These are phyloP conservation scores for Purshia tridentata DNA, from an alignment of 306 rosid species.

Conservation along the genomic window DNA sequence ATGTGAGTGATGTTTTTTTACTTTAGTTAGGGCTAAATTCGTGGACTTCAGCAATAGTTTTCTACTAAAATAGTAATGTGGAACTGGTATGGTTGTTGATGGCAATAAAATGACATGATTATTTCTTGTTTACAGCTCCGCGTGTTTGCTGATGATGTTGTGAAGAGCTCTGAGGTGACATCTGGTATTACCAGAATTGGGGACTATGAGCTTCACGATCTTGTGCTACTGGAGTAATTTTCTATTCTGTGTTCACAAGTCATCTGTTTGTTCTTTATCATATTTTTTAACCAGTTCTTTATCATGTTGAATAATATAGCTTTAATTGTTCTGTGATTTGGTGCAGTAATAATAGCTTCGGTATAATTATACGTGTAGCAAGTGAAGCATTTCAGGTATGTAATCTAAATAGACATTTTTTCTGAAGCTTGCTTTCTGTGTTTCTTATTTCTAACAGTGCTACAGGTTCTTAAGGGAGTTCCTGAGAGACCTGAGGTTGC, in stretches of 20 bases:
- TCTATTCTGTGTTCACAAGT: conserved; percentile 7
- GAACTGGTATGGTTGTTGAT: no score
- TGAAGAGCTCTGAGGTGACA: conserved; percentile 91
- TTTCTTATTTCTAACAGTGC: conserved; percentile 23
- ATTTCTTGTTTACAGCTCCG: conserved; percentile 59
- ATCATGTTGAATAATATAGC: conserved; percentile 6
- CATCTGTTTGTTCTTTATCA: neutral
- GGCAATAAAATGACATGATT: conserved; percentile 11
- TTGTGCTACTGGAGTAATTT: conserved; percentile 86
- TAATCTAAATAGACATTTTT: neutral
- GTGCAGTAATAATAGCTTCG: conserved; percentile 89
- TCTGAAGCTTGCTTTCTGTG: neutral
- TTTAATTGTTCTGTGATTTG: conserved; percentile 23
- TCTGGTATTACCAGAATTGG: conserved; percentile 92
- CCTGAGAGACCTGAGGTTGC: conserved; percentile 88
- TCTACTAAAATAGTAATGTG: conserved; percentile 22
- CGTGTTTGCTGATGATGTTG: conserved; percentile 95
- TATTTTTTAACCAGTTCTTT: no score
- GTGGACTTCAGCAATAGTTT: conserved; percentile 5
- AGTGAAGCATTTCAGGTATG: conserved; percentile 96
- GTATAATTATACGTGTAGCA: conserved; percentile 92
- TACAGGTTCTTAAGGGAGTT: conserved; percentile 92
- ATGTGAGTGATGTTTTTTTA: conserved; percentile 53
- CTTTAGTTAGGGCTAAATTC: neutral
- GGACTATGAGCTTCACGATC: conserved; percentile 95